Base-by-base conservation (phyloP, 2,329 filamentous ascomycete genomes). In the Cryphonectria parasitica region DNA sequence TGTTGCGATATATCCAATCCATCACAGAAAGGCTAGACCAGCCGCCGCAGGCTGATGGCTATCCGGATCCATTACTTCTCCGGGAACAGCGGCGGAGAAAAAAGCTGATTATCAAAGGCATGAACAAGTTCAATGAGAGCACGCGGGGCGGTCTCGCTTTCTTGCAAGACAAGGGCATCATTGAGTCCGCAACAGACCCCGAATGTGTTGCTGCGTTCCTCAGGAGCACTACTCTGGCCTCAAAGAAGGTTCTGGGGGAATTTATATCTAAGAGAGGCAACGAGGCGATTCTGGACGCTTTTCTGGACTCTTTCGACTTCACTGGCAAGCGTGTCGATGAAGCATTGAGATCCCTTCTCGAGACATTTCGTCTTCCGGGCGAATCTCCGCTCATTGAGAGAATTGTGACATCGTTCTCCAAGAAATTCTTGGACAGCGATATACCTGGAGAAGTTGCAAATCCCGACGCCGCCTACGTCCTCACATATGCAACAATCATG, bases 401-500 rank as follows among this genome's bases (percentile, higher is more conserved):
- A 65, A 97, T 99, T 74, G 89, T 99, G 52, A 94, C 90, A 5
- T 89, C 89, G 15, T 99, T 99, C 79, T 88, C 93, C 0, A 92
- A 95, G 74, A 93, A 93, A 78, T 99, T 97, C 79, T 92, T 91
- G 79, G 83, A 87, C 11, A 89, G 88, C 71, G 89, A 88, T 7
- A 87, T 89, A 36, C 91, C 92, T 0, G 88, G 92, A 68, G 92
- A 90, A 31, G 90, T 98, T 73, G 92, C 90, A 8, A 91, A 97
- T 77, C 92, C 93, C 75, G 96, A 99, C 79, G 90, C 94, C 10
- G 90, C 96, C 31, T 99, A 93, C 77, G 90, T 99, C 64, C 84
- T 99, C 66, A 95, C 93, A 0, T 99, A 99, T 78, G 96, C 95
- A 52, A 97, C 98, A 77, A 97, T 99, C 79, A 94, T 99, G 89